phyloP scores from a whole-genome alignment of 805 yeast species.

The Debaryomyces prosopidis region DNA sequence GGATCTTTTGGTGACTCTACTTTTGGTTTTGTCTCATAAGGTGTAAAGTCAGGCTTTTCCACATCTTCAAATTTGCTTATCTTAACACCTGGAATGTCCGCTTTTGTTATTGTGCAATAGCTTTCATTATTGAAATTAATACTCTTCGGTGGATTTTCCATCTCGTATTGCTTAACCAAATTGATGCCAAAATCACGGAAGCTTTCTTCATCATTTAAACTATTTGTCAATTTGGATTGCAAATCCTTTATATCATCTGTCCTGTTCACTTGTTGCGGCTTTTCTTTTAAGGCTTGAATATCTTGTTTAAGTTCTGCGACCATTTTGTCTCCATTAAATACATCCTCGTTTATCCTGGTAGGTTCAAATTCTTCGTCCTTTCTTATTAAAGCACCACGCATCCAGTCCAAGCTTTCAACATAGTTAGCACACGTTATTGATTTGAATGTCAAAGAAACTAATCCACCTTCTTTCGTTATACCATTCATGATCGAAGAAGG shows the following conservation, averaged over 20 bases:
- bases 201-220: slow-evolving; percentile 14
- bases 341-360: slow-evolving; percentile 17
- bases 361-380: slow-evolving; percentile 9
- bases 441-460: slow-evolving; percentile 41
- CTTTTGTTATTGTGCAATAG: slow-evolving; percentile 9
- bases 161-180: slow-evolving; percentile 15
- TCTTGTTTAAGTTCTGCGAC: slow-evolving; percentile 23
- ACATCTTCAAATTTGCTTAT: slow-evolving; percentile 26
- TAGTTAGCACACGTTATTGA: slow-evolving; percentile 36
- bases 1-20: not conserved
- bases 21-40: slow-evolving; percentile 9
- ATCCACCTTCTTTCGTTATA: slow-evolving; percentile 41
- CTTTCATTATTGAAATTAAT: slow-evolving; percentile 14
- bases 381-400: slow-evolving; percentile 26
- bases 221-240: slow-evolving; percentile 12
- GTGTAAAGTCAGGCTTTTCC: slow-evolving; percentile 17
- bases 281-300: slow-evolving; percentile 11
- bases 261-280: not conserved
- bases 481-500: slow-evolving; percentile 41
- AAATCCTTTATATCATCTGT: slow-evolving; percentile 4
- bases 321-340: slow-evolving; percentile 13
- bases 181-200: slow-evolving; percentile 13
- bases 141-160: slow-evolving; percentile 13
- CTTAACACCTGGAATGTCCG: slow-evolving; percentile 11
- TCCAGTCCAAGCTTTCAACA: slow-evolving; percentile 36